Base-by-base conservation (phyloP, 208 protist genomes). In the Crithidia fasciculata region DNA sequence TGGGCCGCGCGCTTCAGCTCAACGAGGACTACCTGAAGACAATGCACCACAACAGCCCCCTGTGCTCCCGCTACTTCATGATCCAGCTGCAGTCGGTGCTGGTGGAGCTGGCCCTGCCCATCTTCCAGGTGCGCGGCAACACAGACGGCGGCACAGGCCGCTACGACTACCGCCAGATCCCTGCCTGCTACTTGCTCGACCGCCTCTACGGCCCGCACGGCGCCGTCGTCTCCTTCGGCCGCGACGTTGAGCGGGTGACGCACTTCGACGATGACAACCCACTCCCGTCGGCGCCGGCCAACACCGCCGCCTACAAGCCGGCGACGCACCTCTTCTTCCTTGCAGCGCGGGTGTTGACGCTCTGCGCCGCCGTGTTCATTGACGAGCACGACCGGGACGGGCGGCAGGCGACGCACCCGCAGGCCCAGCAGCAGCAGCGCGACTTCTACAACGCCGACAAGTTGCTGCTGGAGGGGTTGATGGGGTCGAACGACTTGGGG, bases 11-110 rank as follows among this genome's bases (percentile, higher is more conserved):
- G 10, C 81, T 96, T n/a, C 71, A 75, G 3, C 82, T 94, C 9
- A 96, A 96, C 71, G 85, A 82, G 62, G 85, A 84, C 36, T 93
- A 94, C 69, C 81, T 80, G 5, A 96, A 94, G 76, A 96, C 89
- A 28, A 84, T 93, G 73, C 85, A 93, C 65, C 76, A 90, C 40
- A 69, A 90, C 80, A 65, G 83, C 28, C 88, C 83, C 0, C 76
- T 96, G 56, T 91, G 87, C 70, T 93, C 88, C 52, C 83, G 86
- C 64, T 94, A 82, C 69, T 93, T 96, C 71, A 86, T 96, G 84
- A 49, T 76, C 41, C 92, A 96, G 75, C 73, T 96, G 44, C 85
- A 93, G 76, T 79, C 84, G 19, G 86, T 93, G 6, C 84, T 96
- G 36, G 61, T 94, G 56, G 85, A 90, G 59, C 77, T 82, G 6